Conservation (phyloP, 2,329 filamentous ascomycete genomes). For the Corynespora cassiicola region DNA sequence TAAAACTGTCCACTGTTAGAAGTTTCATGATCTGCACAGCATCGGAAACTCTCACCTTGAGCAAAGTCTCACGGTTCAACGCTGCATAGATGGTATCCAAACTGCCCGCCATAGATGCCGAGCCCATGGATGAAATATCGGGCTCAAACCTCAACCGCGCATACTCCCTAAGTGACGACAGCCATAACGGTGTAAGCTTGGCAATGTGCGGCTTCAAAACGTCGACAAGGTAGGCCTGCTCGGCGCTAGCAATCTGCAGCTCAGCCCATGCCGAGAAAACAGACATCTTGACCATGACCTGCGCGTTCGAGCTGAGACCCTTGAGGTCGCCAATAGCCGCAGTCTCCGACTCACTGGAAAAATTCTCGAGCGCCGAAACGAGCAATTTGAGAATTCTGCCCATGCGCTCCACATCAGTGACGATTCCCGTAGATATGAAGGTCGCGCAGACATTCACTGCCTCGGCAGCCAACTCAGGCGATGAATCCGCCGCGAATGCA, state of each 20-base stretch:
- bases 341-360: constrained; percentile 75
- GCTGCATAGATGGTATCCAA: constrained; percentile 94
- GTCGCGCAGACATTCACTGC: constrained; percentile 98
- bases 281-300: constrained; percentile 98
- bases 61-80: constrained; percentile 88
- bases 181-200: constrained; percentile 89
- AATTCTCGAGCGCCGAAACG: constrained; percentile 89
- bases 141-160: constrained; percentile 93
- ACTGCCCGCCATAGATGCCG: constrained; percentile 80
- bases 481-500: constrained; percentile 94
- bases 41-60: constrained; percentile 60
- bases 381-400: constrained; percentile 94
- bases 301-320: constrained; percentile 91
- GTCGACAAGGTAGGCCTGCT: constrained; percentile 86
- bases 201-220: constrained; percentile 91
- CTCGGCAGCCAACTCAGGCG: constrained; percentile 91
- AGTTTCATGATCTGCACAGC: not conserved
- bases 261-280: constrained; percentile 98
- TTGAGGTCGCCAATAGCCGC: constrained; percentile 92
- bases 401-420: constrained; percentile 98
- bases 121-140: constrained; percentile 89
- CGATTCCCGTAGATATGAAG: constrained; percentile 96
- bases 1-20: constrained; percentile 69
- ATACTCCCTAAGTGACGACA: constrained; percentile 91
- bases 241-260: constrained; percentile 90